phyloP scores from a whole-genome alignment of 2,329 filamentous ascomycete species.

The Rhinocladiella similis region DNA sequence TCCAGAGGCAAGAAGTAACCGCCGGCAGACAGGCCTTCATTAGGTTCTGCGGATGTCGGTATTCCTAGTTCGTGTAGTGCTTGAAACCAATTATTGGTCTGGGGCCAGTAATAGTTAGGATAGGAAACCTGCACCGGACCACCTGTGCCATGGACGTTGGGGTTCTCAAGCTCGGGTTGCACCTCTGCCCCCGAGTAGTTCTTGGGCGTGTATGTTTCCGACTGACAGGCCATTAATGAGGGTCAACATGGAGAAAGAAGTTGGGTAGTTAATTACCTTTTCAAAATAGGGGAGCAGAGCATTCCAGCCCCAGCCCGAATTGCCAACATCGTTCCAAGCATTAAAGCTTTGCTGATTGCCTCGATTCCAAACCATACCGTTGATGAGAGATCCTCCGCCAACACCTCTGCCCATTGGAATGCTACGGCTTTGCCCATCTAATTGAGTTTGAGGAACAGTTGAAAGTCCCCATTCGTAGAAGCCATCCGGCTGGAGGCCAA shows the following conservation, averaged over 20 bases:
- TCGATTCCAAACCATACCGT: conserved; percentile 44
- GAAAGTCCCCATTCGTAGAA: conserved; percentile 33
- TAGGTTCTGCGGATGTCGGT: conserved; percentile 39
- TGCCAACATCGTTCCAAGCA: conserved; percentile 48
- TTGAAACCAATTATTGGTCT: conserved; percentile 37
- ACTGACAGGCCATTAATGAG: conserved; percentile 21
- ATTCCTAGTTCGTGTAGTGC: conserved; percentile 42
- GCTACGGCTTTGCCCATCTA: conserved; percentile 27
- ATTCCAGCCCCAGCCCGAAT: conserved; percentile 47
- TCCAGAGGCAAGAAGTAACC: conserved; percentile 40
- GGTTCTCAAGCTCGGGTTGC: conserved; percentile 41
- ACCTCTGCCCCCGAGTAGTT: conserved; percentile 37
- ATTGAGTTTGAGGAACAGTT: conserved; percentile 31
- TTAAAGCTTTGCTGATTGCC: conserved; percentile 43
- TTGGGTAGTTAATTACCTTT: conserved; percentile 34
- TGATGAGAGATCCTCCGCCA: conserved; percentile 42
- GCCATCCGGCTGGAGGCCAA: conserved; percentile 30
- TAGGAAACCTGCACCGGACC: conserved; percentile 55
- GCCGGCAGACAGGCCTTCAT: conserved; percentile 38
- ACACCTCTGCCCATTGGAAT: conserved; percentile 35
- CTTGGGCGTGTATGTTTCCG: conserved; percentile 42
- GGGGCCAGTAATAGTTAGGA: conserved; percentile 40
- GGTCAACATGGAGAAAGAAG: background rate
- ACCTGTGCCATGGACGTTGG: conserved; percentile 42
- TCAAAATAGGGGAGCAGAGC: conserved; percentile 51